Evolutionary conservation across 495 filamentous ascomycete species (phyloP).

Genomic region (Hypoxylon lenormandii): DNA sequence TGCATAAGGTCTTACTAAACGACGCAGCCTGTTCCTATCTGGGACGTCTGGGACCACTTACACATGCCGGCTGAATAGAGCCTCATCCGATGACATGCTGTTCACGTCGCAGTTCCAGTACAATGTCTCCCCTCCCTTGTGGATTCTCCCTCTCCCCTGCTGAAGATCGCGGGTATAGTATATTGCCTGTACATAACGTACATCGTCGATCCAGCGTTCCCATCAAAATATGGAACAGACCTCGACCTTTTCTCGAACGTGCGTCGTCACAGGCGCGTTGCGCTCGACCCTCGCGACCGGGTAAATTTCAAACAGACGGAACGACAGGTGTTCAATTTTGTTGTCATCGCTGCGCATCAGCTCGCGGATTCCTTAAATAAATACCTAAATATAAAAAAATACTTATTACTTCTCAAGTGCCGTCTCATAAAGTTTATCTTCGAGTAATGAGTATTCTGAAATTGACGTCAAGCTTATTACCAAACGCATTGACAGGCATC

Average conservation of each 20-base stretch:
- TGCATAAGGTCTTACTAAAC: neutral
- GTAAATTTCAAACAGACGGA: constrained; percentile 49
- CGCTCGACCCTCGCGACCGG: constrained; percentile 48
- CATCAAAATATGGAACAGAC: constrained; percentile 36
- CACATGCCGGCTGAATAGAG: constrained; percentile 41
- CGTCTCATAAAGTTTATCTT: constrained; percentile 15
- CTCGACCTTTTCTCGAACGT: constrained; percentile 29
- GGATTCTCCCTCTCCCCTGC: constrained; percentile 18
- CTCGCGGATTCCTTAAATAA: constrained; percentile 16
- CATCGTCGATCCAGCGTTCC: constrained; percentile 17
- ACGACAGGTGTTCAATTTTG: constrained; percentile 49
- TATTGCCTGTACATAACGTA: constrained; percentile 26
- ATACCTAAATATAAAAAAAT: neutral
- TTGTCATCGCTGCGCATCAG: constrained; percentile 6
- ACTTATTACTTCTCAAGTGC: neutral
- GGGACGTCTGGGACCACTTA: neutral
- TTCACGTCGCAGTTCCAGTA: constrained; percentile 6
- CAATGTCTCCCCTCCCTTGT: constrained; percentile 6
- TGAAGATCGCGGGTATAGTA: constrained; percentile 34
- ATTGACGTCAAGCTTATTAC: constrained; percentile 11
- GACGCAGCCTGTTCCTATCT: neutral
- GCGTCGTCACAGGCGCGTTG: constrained; percentile 36
- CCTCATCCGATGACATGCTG: constrained; percentile 21
- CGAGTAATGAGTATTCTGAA: constrained; percentile 9
- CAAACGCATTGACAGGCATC: constrained; percentile 5